Conservation (phyloP, 176 grass and related monocot species). For the Melocanna baccifera region DNA sequence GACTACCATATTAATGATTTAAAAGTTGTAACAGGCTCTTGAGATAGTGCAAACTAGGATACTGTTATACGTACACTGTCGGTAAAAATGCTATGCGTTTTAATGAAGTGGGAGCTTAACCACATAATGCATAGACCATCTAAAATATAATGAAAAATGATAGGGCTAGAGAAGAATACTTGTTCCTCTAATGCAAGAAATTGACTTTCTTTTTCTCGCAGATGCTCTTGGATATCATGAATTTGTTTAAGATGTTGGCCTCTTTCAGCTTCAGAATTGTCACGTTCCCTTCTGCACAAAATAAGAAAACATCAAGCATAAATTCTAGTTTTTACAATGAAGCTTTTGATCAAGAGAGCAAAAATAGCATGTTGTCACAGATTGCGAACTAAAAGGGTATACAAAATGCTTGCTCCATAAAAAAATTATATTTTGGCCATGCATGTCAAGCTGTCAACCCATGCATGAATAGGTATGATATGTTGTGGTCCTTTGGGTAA, state of each 20-base stretch:
- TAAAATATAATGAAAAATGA: slow-evolving; percentile 23
- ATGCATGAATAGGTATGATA: not conserved
- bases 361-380: not conserved
- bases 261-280: slow-evolving; percentile 91
- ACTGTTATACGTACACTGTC: not conserved
- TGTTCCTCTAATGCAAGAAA: slow-evolving; percentile 86
- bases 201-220: slow-evolving; percentile 85
- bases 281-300: slow-evolving; percentile 84
- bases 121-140: not conserved
- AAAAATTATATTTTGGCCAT: not conserved
- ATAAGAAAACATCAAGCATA: not conserved
- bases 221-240: slow-evolving; percentile 81
- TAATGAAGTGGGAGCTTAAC: not conserved
- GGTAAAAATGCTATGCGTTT: not conserved
- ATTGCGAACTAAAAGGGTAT: not conserved
- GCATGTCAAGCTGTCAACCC: not conserved
- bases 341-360: not conserved
- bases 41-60: not conserved
- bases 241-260: slow-evolving; percentile 86
- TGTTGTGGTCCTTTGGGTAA: not conserved
- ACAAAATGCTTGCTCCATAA: not conserved
- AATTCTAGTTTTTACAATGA: not conserved
- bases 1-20: not conserved
- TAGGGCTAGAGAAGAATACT: slow-evolving; percentile 43
- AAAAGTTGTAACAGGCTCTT: not conserved